Percentiles rank a stretch among this genome's conserved stretches.
phyloP scores from a whole-genome alignment of 495 filamentous ascomycete species.

The Neohortaea acidophila region DNA sequence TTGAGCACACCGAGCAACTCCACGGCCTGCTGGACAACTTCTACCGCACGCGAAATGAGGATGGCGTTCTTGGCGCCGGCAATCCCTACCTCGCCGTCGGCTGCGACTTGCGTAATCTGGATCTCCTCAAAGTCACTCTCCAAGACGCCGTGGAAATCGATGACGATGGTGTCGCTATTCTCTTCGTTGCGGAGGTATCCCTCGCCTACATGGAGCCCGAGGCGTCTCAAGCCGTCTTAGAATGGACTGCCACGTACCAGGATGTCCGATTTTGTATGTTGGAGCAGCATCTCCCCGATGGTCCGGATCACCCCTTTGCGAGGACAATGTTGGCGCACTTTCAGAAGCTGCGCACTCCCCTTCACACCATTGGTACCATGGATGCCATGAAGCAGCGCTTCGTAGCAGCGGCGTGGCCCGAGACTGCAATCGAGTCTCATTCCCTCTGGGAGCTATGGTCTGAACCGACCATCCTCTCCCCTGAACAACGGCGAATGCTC shows the following conservation, averaged over 20 bases:
- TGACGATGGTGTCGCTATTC: conserved; percentile 36
- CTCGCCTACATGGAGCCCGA: conserved; percentile 75
- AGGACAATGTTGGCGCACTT: conserved; percentile 79
- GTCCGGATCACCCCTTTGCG: conserved; percentile 66
- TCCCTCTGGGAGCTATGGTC: conserved; percentile 72
- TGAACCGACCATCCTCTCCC: conserved; percentile 42
- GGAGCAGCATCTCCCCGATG: conserved; percentile 73
- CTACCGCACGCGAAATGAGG: conserved; percentile 21
- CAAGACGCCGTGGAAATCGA: conserved; percentile 37
- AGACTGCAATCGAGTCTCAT: conserved; percentile 34
- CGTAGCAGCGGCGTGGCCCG: conserved; percentile 44
- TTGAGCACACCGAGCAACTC: conserved; percentile 45
- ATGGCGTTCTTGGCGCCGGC: conserved; percentile 21
- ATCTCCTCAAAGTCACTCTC: conserved; percentile 41
- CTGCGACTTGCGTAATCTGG: conserved; percentile 60
- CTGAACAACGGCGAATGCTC: conserved; percentile 38
- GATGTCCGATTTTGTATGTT: conserved; percentile 71
- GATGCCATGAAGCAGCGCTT: conserved; percentile 53
- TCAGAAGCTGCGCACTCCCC: conserved; percentile 57
- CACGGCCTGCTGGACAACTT: conserved; percentile 34
- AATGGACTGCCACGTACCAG: conserved; percentile 49
- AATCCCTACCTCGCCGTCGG: conserved; percentile 59
- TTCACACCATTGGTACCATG: conserved; percentile 51
- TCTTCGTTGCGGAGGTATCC: conserved; percentile 80
- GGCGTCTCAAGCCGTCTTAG: conserved; percentile 55